These are phyloP conservation scores for Scedosporium dehoogii DNA, from an alignment of 2,329 filamentous ascomycete genomes.

Conservation along the genomic window DNA sequence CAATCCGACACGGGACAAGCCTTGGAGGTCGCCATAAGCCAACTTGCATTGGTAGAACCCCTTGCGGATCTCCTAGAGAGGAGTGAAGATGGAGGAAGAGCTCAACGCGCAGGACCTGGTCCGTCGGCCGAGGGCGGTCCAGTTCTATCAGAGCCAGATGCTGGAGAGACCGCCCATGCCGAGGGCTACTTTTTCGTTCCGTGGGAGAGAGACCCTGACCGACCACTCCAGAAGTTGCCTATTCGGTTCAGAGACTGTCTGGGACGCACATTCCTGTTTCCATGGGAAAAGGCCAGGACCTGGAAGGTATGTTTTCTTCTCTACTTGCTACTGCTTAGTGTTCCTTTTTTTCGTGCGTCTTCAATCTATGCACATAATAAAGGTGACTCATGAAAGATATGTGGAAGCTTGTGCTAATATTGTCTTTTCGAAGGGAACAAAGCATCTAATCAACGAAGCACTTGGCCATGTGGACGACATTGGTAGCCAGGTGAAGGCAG, in stretches of 20 bases:
- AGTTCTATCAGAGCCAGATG: neutral
- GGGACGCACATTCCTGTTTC: conserved; percentile 9
- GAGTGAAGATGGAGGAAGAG: neutral
- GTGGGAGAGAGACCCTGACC: conserved; percentile 9
- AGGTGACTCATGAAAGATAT: neutral
- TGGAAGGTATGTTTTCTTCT: conserved; percentile 9
- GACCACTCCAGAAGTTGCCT: conserved; percentile 10
- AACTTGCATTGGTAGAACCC: neutral
- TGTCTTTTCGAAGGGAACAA: conserved; percentile 5
- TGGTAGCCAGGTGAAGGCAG: conserved; percentile 3
- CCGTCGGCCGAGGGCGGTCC: neutral
- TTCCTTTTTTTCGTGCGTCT: too few species aligned
- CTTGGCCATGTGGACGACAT: conserved; percentile 8
- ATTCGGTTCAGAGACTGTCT: conserved; percentile 11
- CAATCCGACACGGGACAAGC: neutral
- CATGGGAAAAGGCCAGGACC: conserved; percentile 10
- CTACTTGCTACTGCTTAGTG: neutral
- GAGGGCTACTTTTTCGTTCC: neutral
- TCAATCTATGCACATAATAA: too few species aligned
- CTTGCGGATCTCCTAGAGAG: neutral
- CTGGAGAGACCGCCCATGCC: neutral
- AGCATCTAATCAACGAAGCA: conserved; percentile 7
- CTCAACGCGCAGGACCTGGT: neutral
- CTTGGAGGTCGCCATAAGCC: neutral
- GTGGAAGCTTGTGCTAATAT: neutral